Conservation (phyloP, 1,284 basidiomycete species). For the Bondarzewia mesenterica region DNA sequence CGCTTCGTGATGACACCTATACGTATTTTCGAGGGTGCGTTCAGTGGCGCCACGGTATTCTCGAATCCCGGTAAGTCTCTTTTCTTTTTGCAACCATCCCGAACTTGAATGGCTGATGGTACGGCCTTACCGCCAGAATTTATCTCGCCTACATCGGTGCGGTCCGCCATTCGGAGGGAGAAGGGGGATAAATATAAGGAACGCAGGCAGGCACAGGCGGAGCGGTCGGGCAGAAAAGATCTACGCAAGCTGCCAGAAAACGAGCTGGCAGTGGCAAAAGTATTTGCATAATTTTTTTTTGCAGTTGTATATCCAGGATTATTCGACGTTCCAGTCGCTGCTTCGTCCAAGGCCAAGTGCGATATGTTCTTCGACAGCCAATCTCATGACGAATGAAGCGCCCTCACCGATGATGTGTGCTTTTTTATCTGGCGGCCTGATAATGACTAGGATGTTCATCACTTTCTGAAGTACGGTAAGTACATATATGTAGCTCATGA, state of each 20-base stretch:
- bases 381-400: no score
- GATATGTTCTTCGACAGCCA: no score
- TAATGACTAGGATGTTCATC: no score
- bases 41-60: conserved; percentile 91
- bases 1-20: conserved; percentile 97
- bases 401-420: no score
- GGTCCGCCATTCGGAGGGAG: conserved; percentile 63
- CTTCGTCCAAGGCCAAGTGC: no score
- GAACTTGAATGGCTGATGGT: not conserved
- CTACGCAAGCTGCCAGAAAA: conserved; percentile 66
- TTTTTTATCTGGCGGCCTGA: no score
- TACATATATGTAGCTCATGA: no score
- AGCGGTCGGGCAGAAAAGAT: conserved; percentile 60
- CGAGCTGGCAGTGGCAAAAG: conserved; percentile 78
- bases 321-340: no score
- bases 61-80: conserved; percentile 79
- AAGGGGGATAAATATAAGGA: conserved; percentile 77
- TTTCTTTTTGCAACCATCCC: not conserved
- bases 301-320: not conserved
- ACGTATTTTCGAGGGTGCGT: conserved; percentile 96
- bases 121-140: conserved; percentile 57
- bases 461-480: no score
- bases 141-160: conserved; percentile 78
- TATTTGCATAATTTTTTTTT: conserved; percentile 61
- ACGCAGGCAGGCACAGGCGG: conserved; percentile 74